Base-by-base conservation (phyloP, 306 rosid genomes). In the Amphicarpaea edgeworthii region DNA sequence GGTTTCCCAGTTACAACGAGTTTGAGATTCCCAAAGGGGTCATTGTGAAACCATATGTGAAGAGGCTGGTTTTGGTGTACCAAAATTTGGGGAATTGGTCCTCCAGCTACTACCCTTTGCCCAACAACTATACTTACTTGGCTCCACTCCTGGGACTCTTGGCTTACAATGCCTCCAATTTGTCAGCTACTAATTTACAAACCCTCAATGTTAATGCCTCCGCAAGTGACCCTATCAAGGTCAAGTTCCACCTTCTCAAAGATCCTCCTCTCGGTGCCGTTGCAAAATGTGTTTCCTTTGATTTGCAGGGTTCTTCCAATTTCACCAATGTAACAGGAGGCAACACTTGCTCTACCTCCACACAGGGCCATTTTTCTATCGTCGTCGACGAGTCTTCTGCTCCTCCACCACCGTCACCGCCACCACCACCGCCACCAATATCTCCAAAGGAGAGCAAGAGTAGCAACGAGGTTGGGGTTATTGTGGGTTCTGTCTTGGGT, bases 1-100 rank as follows among this genome's bases (percentile, higher is more conserved):
- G 96, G 30, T 79, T 84, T 62, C 1, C 0, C 0, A 49, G 53
- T 73, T 93, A 84, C 88, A 72, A 86, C 26, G 97, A 90, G 85
- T 88, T 90, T 62, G 63, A 71, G 23, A 86, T 91, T 61, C 86
- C 88, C 0, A 19, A 0, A 0, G 87, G 92, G 10, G 79, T 91
- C 32, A 20, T 17, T 6, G 88, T 40, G 87, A 84, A 12, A 1
- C 96, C 90, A 0, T 90, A 87, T 78, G 96, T 82, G 7, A 46
- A 79, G 77, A 93, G 97, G 84, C 87, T 93, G 61, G 91, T 90
- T 83, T 83, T 93, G 73, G 96, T 93, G 60, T 93, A 93, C 85
- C 97, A 90, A 62, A 88, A 88, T 76, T 65, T 90, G 85, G 93
- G 91, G 23, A 78, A 81, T 51, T 77, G 78, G 90, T 87, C 94